phyloP scores from a whole-genome alignment of 352 stramenopile genomes.

The Hyaloperonospora arabidopsidis region DNA sequence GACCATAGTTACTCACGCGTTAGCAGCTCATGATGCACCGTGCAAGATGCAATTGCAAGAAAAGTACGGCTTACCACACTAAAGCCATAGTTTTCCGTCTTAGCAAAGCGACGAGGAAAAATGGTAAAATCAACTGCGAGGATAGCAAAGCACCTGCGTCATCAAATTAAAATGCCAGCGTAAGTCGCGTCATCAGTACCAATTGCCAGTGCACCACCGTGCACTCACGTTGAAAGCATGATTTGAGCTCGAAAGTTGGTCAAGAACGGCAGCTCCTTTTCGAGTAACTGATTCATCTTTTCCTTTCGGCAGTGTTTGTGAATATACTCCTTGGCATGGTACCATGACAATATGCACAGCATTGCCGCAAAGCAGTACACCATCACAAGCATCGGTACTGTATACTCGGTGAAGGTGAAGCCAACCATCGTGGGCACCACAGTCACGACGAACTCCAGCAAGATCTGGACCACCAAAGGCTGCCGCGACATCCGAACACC shows the following conservation, averaged over 20 bases:
- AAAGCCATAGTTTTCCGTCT: slow-evolving; percentile 94
- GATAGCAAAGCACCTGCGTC: slow-evolving; percentile 83
- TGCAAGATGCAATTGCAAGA: not conserved
- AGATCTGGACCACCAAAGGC: slow-evolving; percentile 45
- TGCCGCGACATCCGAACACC: slow-evolving; percentile 14
- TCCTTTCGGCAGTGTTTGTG: slow-evolving; percentile 76
- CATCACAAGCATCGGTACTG: slow-evolving; percentile 43
- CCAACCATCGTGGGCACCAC: slow-evolving; percentile 63
- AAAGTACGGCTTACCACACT: slow-evolving; percentile 69
- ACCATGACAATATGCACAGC: slow-evolving; percentile 56
- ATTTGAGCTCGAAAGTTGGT: slow-evolving; percentile 76
- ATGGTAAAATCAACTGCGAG: slow-evolving; percentile 97
- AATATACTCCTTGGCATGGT: slow-evolving; percentile 62
- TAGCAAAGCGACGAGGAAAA: slow-evolving; percentile 92
- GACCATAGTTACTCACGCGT: not conserved
- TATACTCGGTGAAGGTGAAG: slow-evolving; percentile 58
- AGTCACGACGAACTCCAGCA: slow-evolving; percentile 63
- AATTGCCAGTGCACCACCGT: not conserved
- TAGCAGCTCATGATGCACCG: not conserved
- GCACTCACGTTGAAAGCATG: slow-evolving; percentile 70
- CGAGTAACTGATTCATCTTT: slow-evolving; percentile 68
- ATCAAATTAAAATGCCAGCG: not conserved
- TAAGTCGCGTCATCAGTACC: not conserved
- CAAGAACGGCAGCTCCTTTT: slow-evolving; percentile 68
- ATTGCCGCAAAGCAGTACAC: slow-evolving; percentile 49